Percentiles rank a stretch among this genome's conserved stretches.
Evolutionary conservation across 2,329 filamentous ascomycete species (phyloP).

Genomic region (Pseudogymnoascus sp.): DNA sequence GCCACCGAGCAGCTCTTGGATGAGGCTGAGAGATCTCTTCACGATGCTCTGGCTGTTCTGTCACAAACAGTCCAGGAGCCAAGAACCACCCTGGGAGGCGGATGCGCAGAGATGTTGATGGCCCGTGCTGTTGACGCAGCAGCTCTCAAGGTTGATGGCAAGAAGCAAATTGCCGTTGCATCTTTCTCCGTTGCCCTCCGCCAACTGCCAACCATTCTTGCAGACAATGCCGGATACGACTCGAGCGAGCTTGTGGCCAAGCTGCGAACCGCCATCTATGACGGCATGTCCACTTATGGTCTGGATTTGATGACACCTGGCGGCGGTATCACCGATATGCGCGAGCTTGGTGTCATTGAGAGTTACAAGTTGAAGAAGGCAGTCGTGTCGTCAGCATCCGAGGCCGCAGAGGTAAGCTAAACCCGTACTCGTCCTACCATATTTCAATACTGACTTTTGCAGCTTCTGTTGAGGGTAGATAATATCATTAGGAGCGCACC

Average conservation of each 20-base stretch:
- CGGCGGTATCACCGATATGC: conserved; percentile 91
- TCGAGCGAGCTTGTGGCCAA: conserved; percentile 89
- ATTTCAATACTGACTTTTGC: conserved; percentile 27
- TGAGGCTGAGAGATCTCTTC: conserved; percentile 90
- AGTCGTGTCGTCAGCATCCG: conserved; percentile 92
- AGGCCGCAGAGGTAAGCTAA: conserved; percentile 80
- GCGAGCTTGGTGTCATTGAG: conserved; percentile 89
- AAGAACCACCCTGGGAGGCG: conserved; percentile 86
- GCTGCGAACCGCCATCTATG: conserved; percentile 88
- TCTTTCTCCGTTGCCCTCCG: conserved; percentile 82
- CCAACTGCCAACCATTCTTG: conserved; percentile 91
- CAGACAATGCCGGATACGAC: conserved; percentile 94
- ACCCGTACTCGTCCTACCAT: conserved; percentile 14
- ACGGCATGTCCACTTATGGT: conserved; percentile 85
- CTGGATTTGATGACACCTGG: conserved; percentile 83
- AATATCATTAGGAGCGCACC: conserved; percentile 96
- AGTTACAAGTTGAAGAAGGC: conserved; percentile 98
- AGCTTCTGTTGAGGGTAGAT: conserved; percentile 88
- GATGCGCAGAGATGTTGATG: conserved; percentile 98
- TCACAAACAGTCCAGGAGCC: conserved; percentile 96
- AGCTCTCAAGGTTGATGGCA: conserved; percentile 88
- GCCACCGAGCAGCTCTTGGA: conserved; percentile 95
- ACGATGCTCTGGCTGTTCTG: conserved; percentile 91
- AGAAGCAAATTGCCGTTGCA: conserved; percentile 90
- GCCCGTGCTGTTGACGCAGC: conserved; percentile 93